phyloP scores from a whole-genome alignment of 129 eudicot species.

The Lonicera japonica region DNA sequence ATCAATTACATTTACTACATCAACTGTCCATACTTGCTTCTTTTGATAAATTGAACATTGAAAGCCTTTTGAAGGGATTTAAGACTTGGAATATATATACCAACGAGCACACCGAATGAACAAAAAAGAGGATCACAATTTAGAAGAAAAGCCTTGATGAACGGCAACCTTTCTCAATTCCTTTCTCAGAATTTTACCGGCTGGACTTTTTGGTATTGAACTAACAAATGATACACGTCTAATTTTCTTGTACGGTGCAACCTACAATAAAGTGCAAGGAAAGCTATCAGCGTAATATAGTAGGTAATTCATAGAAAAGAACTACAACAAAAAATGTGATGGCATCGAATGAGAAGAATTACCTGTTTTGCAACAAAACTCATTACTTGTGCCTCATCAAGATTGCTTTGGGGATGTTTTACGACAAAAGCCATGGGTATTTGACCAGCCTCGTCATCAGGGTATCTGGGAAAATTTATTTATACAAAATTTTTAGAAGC shows the following conservation, averaged over 20 bases:
- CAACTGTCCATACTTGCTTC: too few relatives aligned
- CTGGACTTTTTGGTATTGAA: conserved; percentile 31
- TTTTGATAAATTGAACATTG: too few relatives aligned
- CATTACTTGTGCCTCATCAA: conserved; percentile 15
- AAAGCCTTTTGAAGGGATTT: too few relatives aligned
- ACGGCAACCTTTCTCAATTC: conserved; percentile 17
- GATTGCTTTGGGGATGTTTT: conserved; percentile 12
- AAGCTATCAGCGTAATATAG: neutral
- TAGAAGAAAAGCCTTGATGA: neutral
- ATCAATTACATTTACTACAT: too few relatives aligned
- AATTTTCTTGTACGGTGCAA: conserved; percentile 37
- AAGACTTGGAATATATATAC: too few relatives aligned
- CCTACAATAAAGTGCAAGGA: conserved; percentile 13
- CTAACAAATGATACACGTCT: conserved; percentile 22
- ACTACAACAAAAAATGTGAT: neutral
- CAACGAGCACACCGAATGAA: too few relatives aligned
- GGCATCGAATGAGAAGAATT: neutral
- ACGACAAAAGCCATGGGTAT: conserved; percentile 38
- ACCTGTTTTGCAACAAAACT: conserved; percentile 29
- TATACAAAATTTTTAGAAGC: neutral
- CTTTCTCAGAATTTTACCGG: conserved; percentile 33
- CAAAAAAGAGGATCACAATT: conserved; percentile 1
- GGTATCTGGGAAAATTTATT: conserved; percentile 16
- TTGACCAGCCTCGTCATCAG: conserved; percentile 41
- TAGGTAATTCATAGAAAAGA: neutral